A percentile compares a stretch with the other conserved stretches of the same genome.
phyloP scores from a whole-genome alignment of 306 rosid species.

The Castanea crenata region DNA sequence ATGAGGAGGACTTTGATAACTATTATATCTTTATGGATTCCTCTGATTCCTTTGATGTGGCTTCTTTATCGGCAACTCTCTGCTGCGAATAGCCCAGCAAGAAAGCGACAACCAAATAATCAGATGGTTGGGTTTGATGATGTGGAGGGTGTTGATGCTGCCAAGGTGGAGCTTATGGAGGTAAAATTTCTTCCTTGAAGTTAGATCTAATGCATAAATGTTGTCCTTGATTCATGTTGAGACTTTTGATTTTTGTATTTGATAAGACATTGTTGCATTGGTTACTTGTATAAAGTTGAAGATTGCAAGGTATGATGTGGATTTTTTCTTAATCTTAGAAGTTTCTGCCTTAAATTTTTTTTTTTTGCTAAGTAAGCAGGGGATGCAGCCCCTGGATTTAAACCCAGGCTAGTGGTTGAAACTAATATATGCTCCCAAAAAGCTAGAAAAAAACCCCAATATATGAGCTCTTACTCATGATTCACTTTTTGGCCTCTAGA shows the following conservation, averaged over 20 bases:
- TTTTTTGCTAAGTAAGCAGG: no score
- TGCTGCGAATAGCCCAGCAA: constrained; percentile 85
- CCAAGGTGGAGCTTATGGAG: constrained; percentile 96
- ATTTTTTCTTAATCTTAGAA: background rate
- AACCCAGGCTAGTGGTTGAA: no score
- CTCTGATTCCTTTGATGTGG: constrained; percentile 96
- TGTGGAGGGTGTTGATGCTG: constrained; percentile 93
- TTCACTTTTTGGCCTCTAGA: background rate
- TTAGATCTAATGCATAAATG: background rate
- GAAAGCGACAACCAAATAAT: constrained; percentile 58
- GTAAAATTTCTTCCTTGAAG: constrained; percentile 37
- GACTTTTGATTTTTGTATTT: background rate
- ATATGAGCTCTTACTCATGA: background rate
- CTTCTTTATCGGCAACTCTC: constrained; percentile 90
- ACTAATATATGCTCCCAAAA: no score
- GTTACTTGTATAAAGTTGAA: background rate
- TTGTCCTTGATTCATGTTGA: background rate
- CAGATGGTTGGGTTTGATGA: constrained; percentile 86
- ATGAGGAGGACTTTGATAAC: constrained; percentile 81
- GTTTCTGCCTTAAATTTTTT: background rate
- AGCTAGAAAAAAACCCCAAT: no score
- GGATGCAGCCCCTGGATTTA: no score
- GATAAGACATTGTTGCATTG: background rate
- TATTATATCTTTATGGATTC: constrained; percentile 81
- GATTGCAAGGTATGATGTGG: no score